Base-by-base conservation (phyloP, 176 grass and related monocot genomes). In the Canna indica region DNA sequence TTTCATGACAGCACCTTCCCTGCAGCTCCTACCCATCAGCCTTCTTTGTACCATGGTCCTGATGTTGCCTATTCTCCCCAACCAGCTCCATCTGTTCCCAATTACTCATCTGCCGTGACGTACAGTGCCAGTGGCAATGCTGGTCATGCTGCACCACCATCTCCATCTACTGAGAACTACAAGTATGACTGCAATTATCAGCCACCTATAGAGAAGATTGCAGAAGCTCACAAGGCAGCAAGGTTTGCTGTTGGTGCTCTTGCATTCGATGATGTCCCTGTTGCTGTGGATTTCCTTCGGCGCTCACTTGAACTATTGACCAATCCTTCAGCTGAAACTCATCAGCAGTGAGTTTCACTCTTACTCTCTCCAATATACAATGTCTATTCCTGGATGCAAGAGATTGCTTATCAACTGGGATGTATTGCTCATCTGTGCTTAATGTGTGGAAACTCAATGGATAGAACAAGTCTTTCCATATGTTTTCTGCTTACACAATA, bases 231-330 rank as follows among this genome's bases (percentile, higher is more conserved):
- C 68, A 96, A 91, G 48, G 79, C 85, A 47, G 92, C 88, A 33
- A 85, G 88, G 76, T 91, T 91, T 79, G 92, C 92, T 0, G 85
- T 96, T 3, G 92, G 92, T 1, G 85, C 88, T 73, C 92, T 91
- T 52, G 88, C 88, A 45, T 96, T 96, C 4, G 92, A 96, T 0
- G 92, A 96, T 1, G 88, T 91, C 32, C 80, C 86, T 8, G 75
- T 91, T 69, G 92, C 92, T 0, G 92, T 96, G 65, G 92, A 96
- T 80, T 83, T 84, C 65, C 71, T 91, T 31, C 87, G 87, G 79
- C 85, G 83, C 2, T 72, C 92, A 0, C 79, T 96, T 61, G 92
- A 96, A 74, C 85, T 96, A 47, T 70, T 96, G 61, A 96, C 92
- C 10, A 96, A 96, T 64, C 92, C 88, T 52, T 84, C 81, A 29